These are phyloP conservation scores for Corylus heterophylla DNA, from an alignment of 306 rosid genomes.

Conservation along the genomic window DNA sequence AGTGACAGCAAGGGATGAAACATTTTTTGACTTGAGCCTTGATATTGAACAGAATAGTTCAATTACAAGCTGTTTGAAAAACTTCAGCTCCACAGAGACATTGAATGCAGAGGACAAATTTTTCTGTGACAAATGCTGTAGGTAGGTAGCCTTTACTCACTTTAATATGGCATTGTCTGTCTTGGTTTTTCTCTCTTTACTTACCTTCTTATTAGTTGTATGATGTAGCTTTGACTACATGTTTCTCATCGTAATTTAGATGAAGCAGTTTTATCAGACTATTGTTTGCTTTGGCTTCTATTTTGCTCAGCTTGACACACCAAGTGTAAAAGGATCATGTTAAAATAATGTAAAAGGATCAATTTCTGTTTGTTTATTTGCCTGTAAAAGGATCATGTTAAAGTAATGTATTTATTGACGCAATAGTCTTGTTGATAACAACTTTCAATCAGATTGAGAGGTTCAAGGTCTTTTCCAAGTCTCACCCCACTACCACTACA, in stretches of 20 bases:
- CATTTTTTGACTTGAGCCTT: conserved; percentile 95
- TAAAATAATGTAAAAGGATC: not conserved
- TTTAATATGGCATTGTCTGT: not conserved
- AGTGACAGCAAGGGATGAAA: conserved; percentile 96
- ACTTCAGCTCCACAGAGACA: conserved; percentile 98
- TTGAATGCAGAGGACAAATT: conserved; percentile 98
- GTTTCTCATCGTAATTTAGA: not conserved
- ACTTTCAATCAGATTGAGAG: not conserved
- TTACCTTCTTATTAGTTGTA: conserved; percentile 5
- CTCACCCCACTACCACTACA: not conserved
- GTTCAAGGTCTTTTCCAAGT: not conserved
- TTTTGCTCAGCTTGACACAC: not conserved
- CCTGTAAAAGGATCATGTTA: not conserved
- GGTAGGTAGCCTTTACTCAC: conserved; percentile 47
- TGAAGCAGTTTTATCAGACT: not conserved
- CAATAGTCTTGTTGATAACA: not conserved
- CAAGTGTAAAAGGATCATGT: not conserved
- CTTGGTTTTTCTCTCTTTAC: not conserved
- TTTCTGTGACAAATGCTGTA: conserved; percentile 99
- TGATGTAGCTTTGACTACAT: conserved; percentile 3
- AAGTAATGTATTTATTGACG: not conserved
- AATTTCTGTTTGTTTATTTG: not conserved
- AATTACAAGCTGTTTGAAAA: conserved; percentile 96
- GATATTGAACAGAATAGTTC: conserved; percentile 99
- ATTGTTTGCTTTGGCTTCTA: not conserved